Evolutionary conservation across 129 eudicot genomes (phyloP), one percentile per base, ranked within the genome.

Genomic region (Logfia minima): DNA sequence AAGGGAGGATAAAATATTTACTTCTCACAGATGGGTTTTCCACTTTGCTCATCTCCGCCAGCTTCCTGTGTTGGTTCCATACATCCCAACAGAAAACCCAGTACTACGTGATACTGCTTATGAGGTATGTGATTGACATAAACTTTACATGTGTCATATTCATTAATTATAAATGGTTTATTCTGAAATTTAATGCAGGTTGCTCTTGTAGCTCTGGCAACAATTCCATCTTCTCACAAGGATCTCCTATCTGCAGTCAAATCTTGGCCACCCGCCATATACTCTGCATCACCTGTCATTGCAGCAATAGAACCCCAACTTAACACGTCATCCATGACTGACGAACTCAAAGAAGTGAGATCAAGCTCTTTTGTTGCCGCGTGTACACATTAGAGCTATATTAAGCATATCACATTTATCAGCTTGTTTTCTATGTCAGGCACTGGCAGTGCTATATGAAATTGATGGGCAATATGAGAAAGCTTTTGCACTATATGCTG

Each of bases 41-140:
- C 99, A 88, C 82, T 94, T 94, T 75, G 97, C 99, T 78, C 99
- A 94, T 82, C 99, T 94, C 60, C 97, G 99, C 35, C 99, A 94
- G 84, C 99, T 94, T 66, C 99, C 97, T 35, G 99, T 89, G 62
- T 77, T 94, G 77, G 97, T 91, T 64, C 97, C 96, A 18, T 91
- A 91, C 75, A 89, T 94, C 79, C 99, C 99, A 75, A 94, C 94
- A 77, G 97, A 91, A 66, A 91, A 85, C 71, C 99, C 97, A 65
- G 90, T 82, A 73, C 90, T 94, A 74, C 97, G 97, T 55, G 97
- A 94, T 83, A 94, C 97, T 82, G 96, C 92, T 66, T 94, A 94
- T 77, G 99, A 94, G 99, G 99, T 91, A 48, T 53, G 87, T 62
- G 34, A 66, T 48, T 22, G 9, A 28, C 63, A 79, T 70, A 31